Conservation (phyloP, 139 green algal species). For the Nannochloris sp. region DNA sequence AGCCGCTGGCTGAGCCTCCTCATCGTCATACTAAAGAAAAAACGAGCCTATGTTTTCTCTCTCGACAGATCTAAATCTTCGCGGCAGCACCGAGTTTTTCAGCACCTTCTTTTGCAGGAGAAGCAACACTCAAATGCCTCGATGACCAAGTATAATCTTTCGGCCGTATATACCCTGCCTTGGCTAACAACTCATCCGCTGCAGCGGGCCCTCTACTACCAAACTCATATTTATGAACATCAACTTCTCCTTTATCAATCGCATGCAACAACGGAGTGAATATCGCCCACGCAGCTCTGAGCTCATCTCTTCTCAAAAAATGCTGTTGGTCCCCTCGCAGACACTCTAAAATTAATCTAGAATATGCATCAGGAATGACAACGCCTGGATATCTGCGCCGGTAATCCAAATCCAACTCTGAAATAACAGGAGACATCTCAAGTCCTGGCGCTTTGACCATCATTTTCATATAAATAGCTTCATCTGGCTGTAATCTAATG, state of each 20-base stretch:
- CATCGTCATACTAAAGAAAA: conserved; percentile 41
- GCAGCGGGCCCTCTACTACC: conserved; percentile 48
- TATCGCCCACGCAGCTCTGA: conserved; percentile 85
- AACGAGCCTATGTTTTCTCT: conserved; percentile 16
- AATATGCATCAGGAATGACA: conserved; percentile 89
- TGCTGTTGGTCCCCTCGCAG: conserved; percentile 91
- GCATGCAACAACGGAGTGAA: conserved; percentile 87
- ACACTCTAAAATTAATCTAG: conserved; percentile 89
- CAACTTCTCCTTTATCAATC: conserved; percentile 61
- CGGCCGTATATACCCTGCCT: conserved; percentile 49
- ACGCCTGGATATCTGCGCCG: conserved; percentile 34
- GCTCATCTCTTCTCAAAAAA: conserved; percentile 91
- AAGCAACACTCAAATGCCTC: background rate
- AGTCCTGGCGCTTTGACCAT: conserved; percentile 82
- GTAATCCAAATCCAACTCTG: conserved; percentile 82
- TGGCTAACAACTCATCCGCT: conserved; percentile 44
- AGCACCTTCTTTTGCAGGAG: background rate
- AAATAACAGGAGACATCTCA: conserved; percentile 65
- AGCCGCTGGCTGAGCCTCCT: conserved; percentile 64
- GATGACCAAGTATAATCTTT: conserved; percentile 43
- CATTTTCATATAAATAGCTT: conserved; percentile 94
- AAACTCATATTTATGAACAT: conserved; percentile 45
- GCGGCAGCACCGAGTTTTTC: background rate
- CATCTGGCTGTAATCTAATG: conserved; percentile 72
- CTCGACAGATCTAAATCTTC: background rate